Conservation (phyloP, 805 yeast genomes). For the Schwanniomyces polymorphus region DNA sequence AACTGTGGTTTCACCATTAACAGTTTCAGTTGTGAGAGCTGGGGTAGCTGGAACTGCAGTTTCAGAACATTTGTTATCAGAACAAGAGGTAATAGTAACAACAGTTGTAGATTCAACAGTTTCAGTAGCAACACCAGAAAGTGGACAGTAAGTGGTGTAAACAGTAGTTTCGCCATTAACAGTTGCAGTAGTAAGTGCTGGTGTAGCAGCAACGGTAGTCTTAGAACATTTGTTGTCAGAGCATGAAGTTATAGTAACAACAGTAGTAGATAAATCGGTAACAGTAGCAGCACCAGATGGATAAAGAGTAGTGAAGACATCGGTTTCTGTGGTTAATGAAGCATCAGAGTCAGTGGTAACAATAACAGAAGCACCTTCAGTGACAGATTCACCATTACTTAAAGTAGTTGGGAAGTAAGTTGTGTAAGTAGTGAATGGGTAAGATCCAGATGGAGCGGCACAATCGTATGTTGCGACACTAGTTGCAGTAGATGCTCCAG, state of each 20-base stretch:
- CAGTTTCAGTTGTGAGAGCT: too few relatives aligned
- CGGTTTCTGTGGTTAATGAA: constrained; percentile 11
- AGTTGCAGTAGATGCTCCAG: too few relatives aligned
- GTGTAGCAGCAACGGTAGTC: background rate
- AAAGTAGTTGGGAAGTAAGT: constrained; percentile 3
- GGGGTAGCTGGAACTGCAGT: too few relatives aligned
- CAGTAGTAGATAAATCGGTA: constrained; percentile 8
- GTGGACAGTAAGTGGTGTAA: too few relatives aligned
- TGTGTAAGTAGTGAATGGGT: constrained; percentile 6
- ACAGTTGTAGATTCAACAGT: too few relatives aligned
- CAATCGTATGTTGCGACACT: too few relatives aligned
- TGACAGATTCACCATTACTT: constrained; percentile 10
- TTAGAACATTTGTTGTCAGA: background rate
- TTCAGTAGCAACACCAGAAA: too few relatives aligned
- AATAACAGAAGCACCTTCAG: constrained; percentile 14
- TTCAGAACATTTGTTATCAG: too few relatives aligned
- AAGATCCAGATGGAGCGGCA: constrained; percentile 1
- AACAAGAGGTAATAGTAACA: too few relatives aligned
- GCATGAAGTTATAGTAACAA: background rate
- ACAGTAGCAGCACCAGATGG: background rate
- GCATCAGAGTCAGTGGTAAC: constrained; percentile 17
- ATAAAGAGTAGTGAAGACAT: background rate
- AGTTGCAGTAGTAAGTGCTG: too few relatives aligned
- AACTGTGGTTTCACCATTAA: too few relatives aligned
- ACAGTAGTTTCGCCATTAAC: too few relatives aligned